Evolutionary conservation across 306 rosid genomes (phyloP), one percentile per base, ranked within the genome.

Genomic region (Citrullus colocynthis): DNA sequence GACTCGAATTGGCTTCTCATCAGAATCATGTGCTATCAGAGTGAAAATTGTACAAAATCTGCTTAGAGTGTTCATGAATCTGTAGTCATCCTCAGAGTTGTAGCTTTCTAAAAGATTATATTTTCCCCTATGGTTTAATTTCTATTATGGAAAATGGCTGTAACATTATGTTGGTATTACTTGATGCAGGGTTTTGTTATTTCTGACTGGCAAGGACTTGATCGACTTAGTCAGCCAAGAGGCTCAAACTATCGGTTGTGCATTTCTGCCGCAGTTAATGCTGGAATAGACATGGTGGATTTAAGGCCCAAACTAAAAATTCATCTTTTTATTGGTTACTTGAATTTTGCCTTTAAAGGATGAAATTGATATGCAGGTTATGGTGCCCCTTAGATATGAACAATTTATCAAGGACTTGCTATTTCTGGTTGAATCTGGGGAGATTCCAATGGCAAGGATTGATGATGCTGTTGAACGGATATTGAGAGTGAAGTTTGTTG

Each of bases 221-320:
- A 94, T 74, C 78, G 75, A 52, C 94, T 94, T 48, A 79, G 88
- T 36, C 11, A 48, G 2, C 97, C 97, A 42, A 82, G 30, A 6
- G 91, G 90, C 6, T 88, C 95, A 79, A 72, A 86, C 81, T 90
- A 92, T 81, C 89, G 85, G n/a, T 66, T 73, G 67, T 88, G 93
- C 88, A 82, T 94, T 81, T 88, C 86, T 21, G 65, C 90, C 39
- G 85, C 89, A 9, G 14, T 94, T 80, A 92, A 89, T 86, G 91
- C 97, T 15, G 95, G 97, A 85, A 87, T 94, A 74, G 96, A 94
- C 87, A 89, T 91, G 98, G 97, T 94, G 84, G 60, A 70, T 55
- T 75, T 78, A 16, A 20, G 55, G 66, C 17, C 37, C 36, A 28
- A 79, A 58, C 78, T 80, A 52, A 36, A 66, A 70, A 45, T 73